Evolutionary conservation across 108 stramenopile genomes (phyloP).

Genomic region (Nannochloropsis salina): DNA sequence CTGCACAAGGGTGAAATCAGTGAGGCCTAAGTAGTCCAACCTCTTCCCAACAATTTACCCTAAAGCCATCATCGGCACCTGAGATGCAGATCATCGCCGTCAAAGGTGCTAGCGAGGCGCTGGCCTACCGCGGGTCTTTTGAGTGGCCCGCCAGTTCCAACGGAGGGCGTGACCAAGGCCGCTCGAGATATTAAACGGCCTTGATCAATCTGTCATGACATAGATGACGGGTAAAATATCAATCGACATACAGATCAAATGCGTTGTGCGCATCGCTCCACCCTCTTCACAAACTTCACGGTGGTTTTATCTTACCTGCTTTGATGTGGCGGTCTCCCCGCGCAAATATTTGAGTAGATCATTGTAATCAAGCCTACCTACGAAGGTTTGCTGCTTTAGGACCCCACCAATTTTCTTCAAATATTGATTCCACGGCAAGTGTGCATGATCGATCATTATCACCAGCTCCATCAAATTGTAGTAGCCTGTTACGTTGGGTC

Average conservation of each 20-base stretch:
- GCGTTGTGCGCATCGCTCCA: no score
- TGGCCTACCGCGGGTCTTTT: neutral
- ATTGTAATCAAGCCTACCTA: neutral
- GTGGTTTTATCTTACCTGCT: neutral
- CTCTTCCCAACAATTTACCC: neutral
- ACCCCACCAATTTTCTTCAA: neutral
- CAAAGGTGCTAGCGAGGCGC: neutral
- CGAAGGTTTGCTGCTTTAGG: slow-evolving; percentile 16
- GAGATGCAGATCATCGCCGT: neutral
- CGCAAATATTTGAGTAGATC: slow-evolving; percentile 14
- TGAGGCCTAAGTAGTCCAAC: neutral
- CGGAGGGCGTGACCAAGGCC: neutral
- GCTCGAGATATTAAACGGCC: slow-evolving; percentile 3
- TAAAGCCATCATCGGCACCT: neutral
- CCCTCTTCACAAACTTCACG: no score
- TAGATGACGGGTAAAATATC: no score
- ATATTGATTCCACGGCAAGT: neutral
- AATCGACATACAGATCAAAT: no score
- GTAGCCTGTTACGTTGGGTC: neutral
- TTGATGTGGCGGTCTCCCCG: neutral
- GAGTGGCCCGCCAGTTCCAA: neutral
- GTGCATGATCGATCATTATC: neutral
- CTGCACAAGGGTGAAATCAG: neutral
- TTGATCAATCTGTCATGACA: neutral
- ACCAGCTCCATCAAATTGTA: neutral